Base-by-base conservation (phyloP, 768 basidiomycete genomes). In the Tylopilus sp. region DNA sequence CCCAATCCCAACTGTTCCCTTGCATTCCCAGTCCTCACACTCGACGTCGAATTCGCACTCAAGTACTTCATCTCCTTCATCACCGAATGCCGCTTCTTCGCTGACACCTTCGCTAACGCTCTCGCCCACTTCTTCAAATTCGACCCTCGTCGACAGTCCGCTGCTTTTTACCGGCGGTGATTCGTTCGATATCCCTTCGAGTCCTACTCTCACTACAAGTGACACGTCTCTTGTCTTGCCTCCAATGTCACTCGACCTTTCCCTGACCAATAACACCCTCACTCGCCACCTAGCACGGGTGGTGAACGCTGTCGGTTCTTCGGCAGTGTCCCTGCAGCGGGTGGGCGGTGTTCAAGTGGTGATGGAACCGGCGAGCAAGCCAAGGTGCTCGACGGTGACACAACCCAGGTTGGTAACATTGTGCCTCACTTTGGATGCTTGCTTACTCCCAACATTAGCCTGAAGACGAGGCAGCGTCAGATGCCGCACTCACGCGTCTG, bases 221-320 rank as follows among this genome's bases (percentile, higher is more conserved):
- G 62, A 74, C 25, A 58, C 70, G 52, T 61, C 57, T 57, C 56
- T 58, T 42, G 26, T 48, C 35, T 56, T 59, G 45, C 50, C 58
- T 55, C 57, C 57, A 53, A 42, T 64, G 51, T 54, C 53, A 54
- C 66, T 66, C 56, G 60, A 68, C 66, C 63, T 67, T 58, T 69
- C 67, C 58, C 69, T 60, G 68, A 64, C 58, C 44, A 59, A 56
- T 41, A 50, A 69, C 67, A 77, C 85, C 67, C 72, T 87, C 84
- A 88, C 91, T 93, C 83, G 91, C 91, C 91, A 93, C 85, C 86
- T 88, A 86, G 91, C 91, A 93, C 91, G 91, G 91, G 86, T 93
- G 91, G 91, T 81, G 91, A 84, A 79, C 82, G 79, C 79, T 76
- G 78, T 61, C 58, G 69, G 58, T 56, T 59, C 66, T 71, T 65